phyloP scores from a whole-genome alignment of 2,329 filamentous ascomycete species.

The Pestalotiopsis sp. region DNA sequence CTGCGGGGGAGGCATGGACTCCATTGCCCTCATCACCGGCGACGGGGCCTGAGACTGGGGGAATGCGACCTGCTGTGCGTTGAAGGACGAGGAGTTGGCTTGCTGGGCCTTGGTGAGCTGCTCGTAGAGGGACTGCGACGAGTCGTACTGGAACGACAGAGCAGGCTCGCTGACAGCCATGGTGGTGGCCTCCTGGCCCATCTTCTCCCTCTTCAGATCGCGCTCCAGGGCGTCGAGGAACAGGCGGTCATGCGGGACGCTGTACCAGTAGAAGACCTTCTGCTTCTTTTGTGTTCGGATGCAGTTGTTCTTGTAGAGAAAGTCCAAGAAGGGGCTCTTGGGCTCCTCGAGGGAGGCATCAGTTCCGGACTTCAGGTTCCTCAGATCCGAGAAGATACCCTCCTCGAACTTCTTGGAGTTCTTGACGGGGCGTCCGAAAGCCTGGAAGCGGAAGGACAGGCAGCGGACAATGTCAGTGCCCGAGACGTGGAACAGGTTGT shows the following conservation, averaged over 20 bases:
- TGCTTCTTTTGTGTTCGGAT: conserved; percentile 99
- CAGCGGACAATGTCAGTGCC: conserved; percentile 99
- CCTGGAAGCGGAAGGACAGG: conserved; percentile 96
- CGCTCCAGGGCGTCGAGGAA: conserved; percentile 97
- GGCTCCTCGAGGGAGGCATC: conserved; percentile 98
- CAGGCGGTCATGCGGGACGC: conserved; percentile 93
- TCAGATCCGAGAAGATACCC: conserved; percentile 97
- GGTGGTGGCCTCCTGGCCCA: conserved; percentile 95
- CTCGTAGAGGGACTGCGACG: conserved; percentile 97
- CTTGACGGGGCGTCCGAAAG: conserved; percentile 96
- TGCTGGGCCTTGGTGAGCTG: conserved; percentile 99
- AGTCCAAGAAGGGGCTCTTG: conserved; percentile 97
- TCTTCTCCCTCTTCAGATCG: conserved; percentile 98
- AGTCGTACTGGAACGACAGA: conserved; percentile 98
- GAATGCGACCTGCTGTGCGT: conserved; percentile 71
- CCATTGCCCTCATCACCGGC: conserved; percentile 86
- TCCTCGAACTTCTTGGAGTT: conserved; percentile 99
- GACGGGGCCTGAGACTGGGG: conserved; percentile 81
- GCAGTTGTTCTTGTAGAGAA: conserved; percentile 99
- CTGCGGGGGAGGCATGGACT: conserved; percentile 90
- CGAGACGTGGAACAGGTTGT: conserved; percentile 98
- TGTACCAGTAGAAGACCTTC: conserved; percentile 99
- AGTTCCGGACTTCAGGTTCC: conserved; percentile 97
- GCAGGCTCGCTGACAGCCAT: conserved; percentile 96
- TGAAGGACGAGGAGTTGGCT: conserved; percentile 97